These are phyloP conservation scores for Sistotremastrum suecicum DNA, from an alignment of 768 basidiomycete genomes.

Conservation along the genomic window DNA sequence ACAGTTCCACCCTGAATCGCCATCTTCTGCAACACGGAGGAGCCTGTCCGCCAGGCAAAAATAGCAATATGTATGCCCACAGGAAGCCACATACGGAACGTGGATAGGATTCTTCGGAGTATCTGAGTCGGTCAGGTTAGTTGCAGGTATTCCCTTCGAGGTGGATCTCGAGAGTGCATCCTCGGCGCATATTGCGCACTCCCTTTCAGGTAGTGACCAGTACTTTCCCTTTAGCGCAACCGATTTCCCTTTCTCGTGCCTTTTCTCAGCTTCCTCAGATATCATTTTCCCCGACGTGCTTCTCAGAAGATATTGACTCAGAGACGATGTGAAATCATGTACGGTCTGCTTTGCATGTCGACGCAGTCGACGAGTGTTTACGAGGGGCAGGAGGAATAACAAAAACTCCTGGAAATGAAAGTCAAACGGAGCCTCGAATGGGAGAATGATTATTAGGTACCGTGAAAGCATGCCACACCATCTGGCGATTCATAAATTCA, in stretches of 20 bases:
- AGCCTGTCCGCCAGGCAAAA: slow-evolving; percentile 80
- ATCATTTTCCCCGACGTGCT: neutral
- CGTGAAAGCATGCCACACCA: slow-evolving; percentile 99
- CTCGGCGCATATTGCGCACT: slow-evolving; percentile 86
- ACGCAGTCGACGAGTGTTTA: slow-evolving; percentile 54
- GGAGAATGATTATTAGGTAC: slow-evolving; percentile 30
- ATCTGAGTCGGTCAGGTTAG: slow-evolving; percentile 13
- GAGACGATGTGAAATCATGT: slow-evolving; percentile 20
- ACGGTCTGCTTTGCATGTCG: slow-evolving; percentile 24
- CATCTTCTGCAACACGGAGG: slow-evolving; percentile 57
- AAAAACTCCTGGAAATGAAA: slow-evolving; percentile 67
- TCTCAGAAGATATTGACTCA: slow-evolving; percentile 9
- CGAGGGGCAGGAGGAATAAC: slow-evolving; percentile 77
- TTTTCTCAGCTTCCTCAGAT: neutral
- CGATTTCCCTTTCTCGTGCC: slow-evolving; percentile 7
- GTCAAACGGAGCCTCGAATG: slow-evolving; percentile 2
- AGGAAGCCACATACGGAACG: slow-evolving; percentile 72
- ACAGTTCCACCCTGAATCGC: slow-evolving; percentile 61
- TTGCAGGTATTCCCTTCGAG: too few species aligned
- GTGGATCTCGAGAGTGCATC: slow-evolving; percentile 24
- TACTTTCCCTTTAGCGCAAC: slow-evolving; percentile 38
- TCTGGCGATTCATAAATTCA: slow-evolving; percentile 98
- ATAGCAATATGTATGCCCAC: slow-evolving; percentile 86
- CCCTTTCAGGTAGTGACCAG: slow-evolving; percentile 50
- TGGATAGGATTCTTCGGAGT: slow-evolving; percentile 52